Conservation (phyloP, 768 basidiomycete species). For the Coprinopsis marcescibilis region DNA sequence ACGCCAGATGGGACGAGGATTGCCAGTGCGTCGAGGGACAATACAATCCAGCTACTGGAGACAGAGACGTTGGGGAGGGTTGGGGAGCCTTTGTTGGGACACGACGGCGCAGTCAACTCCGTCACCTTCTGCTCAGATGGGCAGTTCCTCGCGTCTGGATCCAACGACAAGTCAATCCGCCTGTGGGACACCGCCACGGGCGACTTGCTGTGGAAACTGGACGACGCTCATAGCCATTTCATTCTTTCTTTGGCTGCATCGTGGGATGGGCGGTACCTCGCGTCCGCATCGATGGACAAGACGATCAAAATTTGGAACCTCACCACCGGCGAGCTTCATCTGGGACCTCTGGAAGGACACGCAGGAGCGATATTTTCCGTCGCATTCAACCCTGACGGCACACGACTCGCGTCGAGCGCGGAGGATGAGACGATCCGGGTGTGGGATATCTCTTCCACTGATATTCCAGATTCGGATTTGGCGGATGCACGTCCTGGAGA, state of each 20-base stretch:
- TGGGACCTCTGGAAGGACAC: slow-evolving; percentile 17
- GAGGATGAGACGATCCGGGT: slow-evolving; percentile 17
- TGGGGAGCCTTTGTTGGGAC: slow-evolving; percentile 19
- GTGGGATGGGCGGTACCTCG: slow-evolving; percentile 11
- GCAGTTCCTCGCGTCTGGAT: slow-evolving; percentile 14
- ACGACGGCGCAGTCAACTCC: slow-evolving; percentile 8
- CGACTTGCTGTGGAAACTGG: slow-evolving; percentile 4
- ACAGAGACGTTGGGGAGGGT: slow-evolving; percentile 13
- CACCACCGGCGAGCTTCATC: slow-evolving; percentile 8
- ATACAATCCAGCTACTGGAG: slow-evolving; percentile 18
- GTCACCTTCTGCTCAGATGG: slow-evolving; percentile 18
- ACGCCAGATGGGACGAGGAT: slow-evolving; percentile 17
- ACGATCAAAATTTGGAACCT: slow-evolving; percentile 18
- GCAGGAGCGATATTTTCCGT: slow-evolving; percentile 12
- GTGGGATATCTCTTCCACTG: slow-evolving; percentile 14
- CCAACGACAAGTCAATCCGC: slow-evolving; percentile 12
- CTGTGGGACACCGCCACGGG: slow-evolving; percentile 9
- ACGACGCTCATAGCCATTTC: slow-evolving; percentile 2
- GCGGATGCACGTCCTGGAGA: slow-evolving; percentile 8
- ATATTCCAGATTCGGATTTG: slow-evolving; percentile 5
- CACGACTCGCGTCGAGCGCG: slow-evolving; percentile 13
- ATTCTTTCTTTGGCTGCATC: slow-evolving; percentile 10
- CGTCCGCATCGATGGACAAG: slow-evolving; percentile 14
- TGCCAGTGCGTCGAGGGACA: slow-evolving; percentile 15
- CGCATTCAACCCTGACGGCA: slow-evolving; percentile 17